phyloP scores from a whole-genome alignment of 1,284 basidiomycete genomes.

The Rhodotorula sp. region DNA sequence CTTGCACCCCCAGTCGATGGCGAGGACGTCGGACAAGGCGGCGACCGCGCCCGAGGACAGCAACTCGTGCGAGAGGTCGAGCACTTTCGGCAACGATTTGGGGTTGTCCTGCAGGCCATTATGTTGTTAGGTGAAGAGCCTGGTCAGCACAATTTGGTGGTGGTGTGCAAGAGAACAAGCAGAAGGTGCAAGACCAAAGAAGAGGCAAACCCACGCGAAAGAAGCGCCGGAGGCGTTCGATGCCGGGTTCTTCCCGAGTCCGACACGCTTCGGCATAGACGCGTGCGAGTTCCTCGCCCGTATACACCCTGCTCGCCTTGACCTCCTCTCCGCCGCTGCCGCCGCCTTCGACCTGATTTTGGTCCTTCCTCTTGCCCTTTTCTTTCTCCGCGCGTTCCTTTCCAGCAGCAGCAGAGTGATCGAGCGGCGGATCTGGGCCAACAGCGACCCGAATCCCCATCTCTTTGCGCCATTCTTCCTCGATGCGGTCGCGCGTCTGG shows the following conservation, averaged over 20 bases:
- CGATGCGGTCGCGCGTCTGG: constrained; percentile 36
- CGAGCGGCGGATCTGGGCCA: not conserved
- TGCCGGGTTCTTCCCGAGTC: constrained; percentile 68
- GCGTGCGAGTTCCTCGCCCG: constrained; percentile 70
- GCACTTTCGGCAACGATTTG: constrained; percentile 59
- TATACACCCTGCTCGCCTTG: constrained; percentile 64
- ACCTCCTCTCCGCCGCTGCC: not conserved
- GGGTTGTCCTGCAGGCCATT: constrained; percentile 38
- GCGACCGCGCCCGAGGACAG: constrained; percentile 68
- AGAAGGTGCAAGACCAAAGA: constrained; percentile 18
- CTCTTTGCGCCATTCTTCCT: constrained; percentile 41
- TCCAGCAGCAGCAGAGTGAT: not conserved
- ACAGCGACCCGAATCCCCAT: constrained; percentile 38
- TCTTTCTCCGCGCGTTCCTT: not conserved
- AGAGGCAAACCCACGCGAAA: constrained; percentile 60
- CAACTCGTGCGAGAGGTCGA: constrained; percentile 74
- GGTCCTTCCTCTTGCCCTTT: not conserved
- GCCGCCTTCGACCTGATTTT: not conserved
- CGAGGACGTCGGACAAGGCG: constrained; percentile 80
- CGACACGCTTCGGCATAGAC: constrained; percentile 77
- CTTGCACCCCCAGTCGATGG: constrained; percentile 81
- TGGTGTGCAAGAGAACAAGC: not conserved
- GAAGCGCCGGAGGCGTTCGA: constrained; percentile 64
- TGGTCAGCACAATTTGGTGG: constrained; percentile 22
- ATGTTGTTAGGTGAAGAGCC: not conserved